phyloP scores from a whole-genome alignment of 345 rosid species.

The Citrus inodora region DNA sequence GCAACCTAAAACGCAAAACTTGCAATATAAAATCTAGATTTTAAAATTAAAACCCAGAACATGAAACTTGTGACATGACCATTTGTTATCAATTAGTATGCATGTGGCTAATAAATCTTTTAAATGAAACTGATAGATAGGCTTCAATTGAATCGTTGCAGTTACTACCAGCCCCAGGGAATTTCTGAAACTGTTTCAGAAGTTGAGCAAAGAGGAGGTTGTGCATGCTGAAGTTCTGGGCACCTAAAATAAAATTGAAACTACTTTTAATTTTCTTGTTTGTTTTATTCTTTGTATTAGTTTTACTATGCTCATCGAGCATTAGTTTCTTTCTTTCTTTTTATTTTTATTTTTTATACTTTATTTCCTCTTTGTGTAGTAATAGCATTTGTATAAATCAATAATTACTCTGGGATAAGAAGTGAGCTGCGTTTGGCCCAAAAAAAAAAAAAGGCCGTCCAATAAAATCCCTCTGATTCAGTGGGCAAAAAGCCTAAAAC shows the following conservation, averaged over 20 bases:
- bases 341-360: no score
- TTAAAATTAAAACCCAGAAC: not conserved
- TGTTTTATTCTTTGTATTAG: not conserved
- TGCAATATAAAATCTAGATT: not conserved
- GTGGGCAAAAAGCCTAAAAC: not conserved
- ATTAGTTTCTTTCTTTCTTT: not conserved
- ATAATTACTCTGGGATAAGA: not conserved
- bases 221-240: constrained; percentile 50
- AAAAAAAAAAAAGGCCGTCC: not conserved
- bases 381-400: not conserved
- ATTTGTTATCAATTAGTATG: no score
- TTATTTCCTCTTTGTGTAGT: not conserved
- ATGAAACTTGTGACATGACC: not conserved
- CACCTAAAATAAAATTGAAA: not conserved
- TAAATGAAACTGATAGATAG: no score
- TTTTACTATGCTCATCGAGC: not conserved
- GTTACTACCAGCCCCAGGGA: constrained; percentile 50
- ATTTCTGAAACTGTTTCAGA: constrained; percentile 58
- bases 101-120: no score
- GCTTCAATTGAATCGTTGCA: constrained; percentile 26
- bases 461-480: not conserved
- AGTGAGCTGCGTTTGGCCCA: no score
- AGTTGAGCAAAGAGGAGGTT: constrained; percentile 56
- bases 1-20: not conserved
- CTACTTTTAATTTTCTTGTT: not conserved